Evolutionary conservation across 1,284 basidiomycete genomes (phyloP), one percentile per base, ranked within the genome.

Genomic region (Trichosporon ovoides): DNA sequence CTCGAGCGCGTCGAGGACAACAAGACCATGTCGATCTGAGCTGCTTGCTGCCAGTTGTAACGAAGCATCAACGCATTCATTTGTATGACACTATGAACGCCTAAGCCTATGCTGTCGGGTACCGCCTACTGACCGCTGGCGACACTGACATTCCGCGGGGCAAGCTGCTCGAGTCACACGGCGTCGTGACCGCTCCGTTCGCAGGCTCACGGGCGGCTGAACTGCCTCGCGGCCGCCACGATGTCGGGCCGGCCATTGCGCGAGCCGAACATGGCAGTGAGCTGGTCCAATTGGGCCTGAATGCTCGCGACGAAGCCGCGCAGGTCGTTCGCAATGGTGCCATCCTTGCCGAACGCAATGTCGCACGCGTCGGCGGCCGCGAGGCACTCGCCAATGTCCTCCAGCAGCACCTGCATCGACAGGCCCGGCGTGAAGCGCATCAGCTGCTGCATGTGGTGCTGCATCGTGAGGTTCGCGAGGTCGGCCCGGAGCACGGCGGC

Each of bases 401-500:
- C 28, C 28, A 4, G 28, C 28, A 31, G 9, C 28, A 31, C 28
- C 28, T 31, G 28, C 28, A 31, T 31, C 28, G 28, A 9, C 5
- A 31, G 9, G 4, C 28, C 28, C 28, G 28, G 28, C 28, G 5
- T 9, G 28, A 4, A 9, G 5, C 9, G 28, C 28, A 31, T 31
- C 28, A 31, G 4, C 28, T 31, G 4, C 28, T 5, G 28, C 28
- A 31, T 48, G 43, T 48, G 16, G 3, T 20, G 16, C 43, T 48
- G 43, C 13, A 24, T 16, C 14, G 43, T 24, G 16, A 93, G 77
- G 73, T 91, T 92, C 0, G 88, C 91, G 16, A 91, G 79, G 69
- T 93, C 90, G 2, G 87, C 85, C 7, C 88, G 78, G 5, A 87
- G 84, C 36, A 96, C 76, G 0, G 83, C 90, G 5, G 88, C 81